Evolutionary conservation across 495 filamentous ascomycete species (phyloP), one percentile per base, ranked within the genome.

Genomic region (Aspergillus egyptiacus): DNA sequence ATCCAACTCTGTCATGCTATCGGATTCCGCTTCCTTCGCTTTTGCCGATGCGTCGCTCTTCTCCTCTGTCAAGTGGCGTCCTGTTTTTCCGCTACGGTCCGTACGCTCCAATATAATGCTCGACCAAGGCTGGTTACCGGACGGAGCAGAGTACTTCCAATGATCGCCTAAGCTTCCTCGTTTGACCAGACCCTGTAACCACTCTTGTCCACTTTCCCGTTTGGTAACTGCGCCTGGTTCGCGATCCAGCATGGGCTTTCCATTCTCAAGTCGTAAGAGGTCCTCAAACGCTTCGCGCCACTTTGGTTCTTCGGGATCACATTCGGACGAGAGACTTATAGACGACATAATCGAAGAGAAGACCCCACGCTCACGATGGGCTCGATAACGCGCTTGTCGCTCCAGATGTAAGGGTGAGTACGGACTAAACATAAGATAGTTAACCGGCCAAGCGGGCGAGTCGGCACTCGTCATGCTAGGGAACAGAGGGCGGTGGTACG

Each of bases 231-330:
- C 44, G n/a, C 48, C 18, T 2, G 52, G 32, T 24, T 64, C 59
- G 20, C 46, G 60, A 35, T 72, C 68, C 5, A 73, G 57, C 65
- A 78, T 66, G 5, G 64, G 59, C 48, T 72, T 69, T 37, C 72
- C 77, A 39, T 73, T 75, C 28, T 75, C 63, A 2, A 78, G 60
- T 19, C 65, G 62, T 8, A 81, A 43, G 8, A 81, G 64, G 58
- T 81, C 78, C 51, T 80, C 77, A 47, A 80, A 80, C 0, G 78
- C 78, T 40, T 73, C 68, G 13, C 74, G 67, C 76, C 76, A 81
- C 24, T 63, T 70, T 5, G 69, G 67, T 43, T 71, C 65, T 4
- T 50, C 53, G 3, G 62, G 54, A 17, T 70, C 64, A 27, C 45
- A 56, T 9, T 68, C 66, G 1, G 61, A 55, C 5, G 52, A 48